phyloP scores from a whole-genome alignment of 495 filamentous ascomycete genomes.

The Lasiosphaeria hispida region DNA sequence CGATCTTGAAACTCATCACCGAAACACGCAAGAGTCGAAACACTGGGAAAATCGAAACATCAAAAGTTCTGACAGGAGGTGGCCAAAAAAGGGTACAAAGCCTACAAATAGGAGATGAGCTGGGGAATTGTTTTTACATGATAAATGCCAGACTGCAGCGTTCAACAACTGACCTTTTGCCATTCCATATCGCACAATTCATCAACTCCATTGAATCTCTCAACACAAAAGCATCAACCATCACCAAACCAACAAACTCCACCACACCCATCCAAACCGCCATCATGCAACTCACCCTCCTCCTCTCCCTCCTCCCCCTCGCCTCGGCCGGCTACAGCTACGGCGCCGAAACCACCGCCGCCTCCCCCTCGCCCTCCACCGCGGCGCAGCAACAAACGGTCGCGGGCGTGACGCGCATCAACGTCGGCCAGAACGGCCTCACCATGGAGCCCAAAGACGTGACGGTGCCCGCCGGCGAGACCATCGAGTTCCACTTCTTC shows the following conservation, averaged over 20 bases:
- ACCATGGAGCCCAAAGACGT: conserved; percentile 10
- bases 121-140: no score
- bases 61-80: no score
- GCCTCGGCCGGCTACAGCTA: conserved; percentile 3
- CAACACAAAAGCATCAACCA: neutral
- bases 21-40: neutral
- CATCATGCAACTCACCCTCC: conserved; percentile 9
- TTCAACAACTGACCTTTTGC: no score
- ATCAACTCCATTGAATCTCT: neutral
- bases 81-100: no score
- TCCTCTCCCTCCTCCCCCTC: conserved; percentile 7
- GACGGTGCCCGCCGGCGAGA: conserved; percentile 5
- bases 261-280: neutral
- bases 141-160: no score
- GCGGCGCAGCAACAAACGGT: neutral
- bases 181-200: neutral
- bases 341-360: neutral
- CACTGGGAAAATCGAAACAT: neutral
- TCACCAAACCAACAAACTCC: neutral
- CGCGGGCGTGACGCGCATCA: conserved; percentile 4
- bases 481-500: conserved; percentile 15
- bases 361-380: neutral
- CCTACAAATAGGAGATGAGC: no score
- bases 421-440: conserved; percentile 3
- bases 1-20: neutral